A percentile compares a stretch with the other conserved stretches of the same genome.
Evolutionary conservation across 2,329 filamentous ascomycete species (phyloP).

Genomic region (Colletotrichum navitas): DNA sequence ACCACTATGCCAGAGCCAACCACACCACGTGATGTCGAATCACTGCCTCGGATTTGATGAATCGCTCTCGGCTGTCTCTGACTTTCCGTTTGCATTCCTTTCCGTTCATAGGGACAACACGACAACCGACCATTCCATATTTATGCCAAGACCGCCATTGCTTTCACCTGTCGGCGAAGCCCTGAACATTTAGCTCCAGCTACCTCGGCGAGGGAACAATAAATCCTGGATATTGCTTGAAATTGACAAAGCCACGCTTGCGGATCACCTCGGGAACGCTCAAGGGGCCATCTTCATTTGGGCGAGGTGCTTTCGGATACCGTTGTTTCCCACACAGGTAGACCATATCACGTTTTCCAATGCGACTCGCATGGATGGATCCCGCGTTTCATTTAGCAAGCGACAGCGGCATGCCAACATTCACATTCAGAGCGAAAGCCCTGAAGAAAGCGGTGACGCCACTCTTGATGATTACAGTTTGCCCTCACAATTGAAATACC

Average conservation of each 20-base stretch:
- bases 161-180: background rate
- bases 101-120: background rate
- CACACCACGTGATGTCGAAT: background rate
- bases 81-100: slow-evolving; percentile 12
- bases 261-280: background rate
- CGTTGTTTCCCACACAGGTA: background rate
- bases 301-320: background rate
- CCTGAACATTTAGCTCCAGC: background rate
- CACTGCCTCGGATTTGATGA: background rate
- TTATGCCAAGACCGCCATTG: background rate
- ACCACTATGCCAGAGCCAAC: no score
- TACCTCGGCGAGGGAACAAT: background rate
- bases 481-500: background rate
- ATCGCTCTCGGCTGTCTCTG: background rate
- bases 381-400: background rate
- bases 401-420: background rate
- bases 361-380: background rate
- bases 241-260: background rate
- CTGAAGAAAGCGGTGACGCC: background rate
- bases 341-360: background rate
- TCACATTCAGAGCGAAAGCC: background rate
- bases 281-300: background rate
- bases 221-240: background rate
- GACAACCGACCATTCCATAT: background rate
- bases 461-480: background rate